phyloP scores from a whole-genome alignment of 73 alveolate species.

The Blepharisma stoltei region DNA sequence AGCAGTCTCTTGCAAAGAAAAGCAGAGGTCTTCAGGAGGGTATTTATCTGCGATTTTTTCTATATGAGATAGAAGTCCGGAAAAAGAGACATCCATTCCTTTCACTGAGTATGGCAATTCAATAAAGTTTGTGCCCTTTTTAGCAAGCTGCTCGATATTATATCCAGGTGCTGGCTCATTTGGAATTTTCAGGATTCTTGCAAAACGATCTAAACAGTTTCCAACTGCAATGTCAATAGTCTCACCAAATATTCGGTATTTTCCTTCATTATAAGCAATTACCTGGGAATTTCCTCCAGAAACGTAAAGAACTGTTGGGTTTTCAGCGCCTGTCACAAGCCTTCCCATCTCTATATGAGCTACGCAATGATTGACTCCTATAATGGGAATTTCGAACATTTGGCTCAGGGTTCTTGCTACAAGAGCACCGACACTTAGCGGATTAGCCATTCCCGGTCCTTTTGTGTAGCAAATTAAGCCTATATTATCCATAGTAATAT shows the following conservation, averaged over 20 bases:
- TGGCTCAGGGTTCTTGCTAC: conserved; percentile 93
- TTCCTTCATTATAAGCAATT: conserved; percentile 84
- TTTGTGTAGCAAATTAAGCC: conserved; percentile 92
- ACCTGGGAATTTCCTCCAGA: conserved; percentile 99
- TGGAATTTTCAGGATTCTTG: conserved; percentile 88
- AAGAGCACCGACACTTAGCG: conserved; percentile 94
- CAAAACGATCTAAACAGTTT: conserved; percentile 96
- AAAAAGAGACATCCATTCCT: conserved; percentile 98
- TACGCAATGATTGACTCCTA: conserved; percentile 98
- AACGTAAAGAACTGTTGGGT: conserved; percentile 96
- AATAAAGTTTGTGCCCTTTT: conserved; percentile 78
- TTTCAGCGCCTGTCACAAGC: conserved; percentile 82
- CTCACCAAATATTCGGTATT: conserved; percentile 97
- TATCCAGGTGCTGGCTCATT: conserved; percentile 99
- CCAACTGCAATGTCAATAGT: conserved; percentile 99
- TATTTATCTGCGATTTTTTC: conserved; percentile 70
- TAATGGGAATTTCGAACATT: conserved; percentile 87
- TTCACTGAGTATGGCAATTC: conserved; percentile 96
- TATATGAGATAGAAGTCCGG: conserved; percentile 88
- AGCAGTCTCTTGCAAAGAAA: conserved; percentile 92
- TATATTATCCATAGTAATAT: conserved; percentile 79
- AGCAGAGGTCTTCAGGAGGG: conserved; percentile 88
- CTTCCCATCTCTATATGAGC: conserved; percentile 99
- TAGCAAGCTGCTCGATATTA: conserved; percentile 94
- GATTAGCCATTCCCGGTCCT: conserved; percentile 99